Conservation (phyloP, 805 yeast species). For the Yarrowia sp. region DNA sequence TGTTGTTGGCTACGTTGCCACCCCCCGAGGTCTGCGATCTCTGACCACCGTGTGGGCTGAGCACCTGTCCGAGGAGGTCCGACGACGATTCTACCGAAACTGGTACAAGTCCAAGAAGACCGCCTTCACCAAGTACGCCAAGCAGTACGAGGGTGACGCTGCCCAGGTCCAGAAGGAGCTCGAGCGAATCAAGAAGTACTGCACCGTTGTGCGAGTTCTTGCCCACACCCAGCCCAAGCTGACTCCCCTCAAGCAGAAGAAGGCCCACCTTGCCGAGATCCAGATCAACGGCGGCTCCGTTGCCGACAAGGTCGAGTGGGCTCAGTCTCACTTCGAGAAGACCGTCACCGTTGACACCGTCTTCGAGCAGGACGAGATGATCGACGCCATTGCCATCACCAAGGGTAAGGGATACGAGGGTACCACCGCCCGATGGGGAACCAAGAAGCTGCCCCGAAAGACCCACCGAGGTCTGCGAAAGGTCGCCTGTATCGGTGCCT, state of each 20-base stretch:
- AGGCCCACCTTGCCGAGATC: constrained; percentile 99
- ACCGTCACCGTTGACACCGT: constrained; percentile 94
- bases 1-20: constrained; percentile 99
- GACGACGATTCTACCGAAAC: constrained; percentile 99
- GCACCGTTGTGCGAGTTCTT: constrained; percentile 96
- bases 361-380: constrained; percentile 97
- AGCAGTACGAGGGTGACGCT: constrained; percentile 92
- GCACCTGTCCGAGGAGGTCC: constrained; percentile 98
- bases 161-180: constrained; percentile 89
- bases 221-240: constrained; percentile 99
- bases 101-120: constrained; percentile 99
- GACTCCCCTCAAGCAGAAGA: constrained; percentile 99
- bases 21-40: constrained; percentile 99
- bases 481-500: constrained; percentile 99
- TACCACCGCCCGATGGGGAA: constrained; percentile 99
- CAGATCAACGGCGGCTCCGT: constrained; percentile 99
- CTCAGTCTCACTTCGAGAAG: constrained; percentile 98
- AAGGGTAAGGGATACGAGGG: constrained; percentile 99
- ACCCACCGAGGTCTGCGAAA: constrained; percentile 99
- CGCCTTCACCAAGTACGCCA: constrained; percentile 99
- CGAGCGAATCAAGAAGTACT: constrained; percentile 98
- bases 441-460: constrained; percentile 99
- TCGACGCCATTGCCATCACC: constrained; percentile 98
- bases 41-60: constrained; percentile 99
- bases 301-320: constrained; percentile 98